A percentile compares a stretch with the other conserved stretches of the same genome.
Evolutionary conservation across 208 protist genomes (phyloP).

Genomic region (Trypanosoma caninum): DNA sequence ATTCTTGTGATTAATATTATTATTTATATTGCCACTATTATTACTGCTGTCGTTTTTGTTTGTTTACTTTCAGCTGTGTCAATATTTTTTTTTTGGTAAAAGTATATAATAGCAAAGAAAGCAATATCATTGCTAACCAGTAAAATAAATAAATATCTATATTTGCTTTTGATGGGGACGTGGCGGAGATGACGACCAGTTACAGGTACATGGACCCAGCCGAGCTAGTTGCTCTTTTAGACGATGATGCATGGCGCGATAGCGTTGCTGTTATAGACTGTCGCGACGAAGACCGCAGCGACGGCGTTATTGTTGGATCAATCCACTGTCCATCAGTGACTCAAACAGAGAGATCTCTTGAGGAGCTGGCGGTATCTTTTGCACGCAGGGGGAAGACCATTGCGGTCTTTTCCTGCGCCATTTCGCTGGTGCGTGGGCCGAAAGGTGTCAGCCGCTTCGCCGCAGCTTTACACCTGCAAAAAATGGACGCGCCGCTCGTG

Average conservation of each 20-base stretch:
- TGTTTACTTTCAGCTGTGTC: too few species aligned
- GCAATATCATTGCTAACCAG: too few species aligned
- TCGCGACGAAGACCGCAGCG: constrained; percentile 57
- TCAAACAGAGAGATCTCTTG: constrained; percentile 30
- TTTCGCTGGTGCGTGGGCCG: constrained; percentile 73
- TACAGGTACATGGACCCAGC: constrained; percentile 56
- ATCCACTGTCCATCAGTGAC: constrained; percentile 41
- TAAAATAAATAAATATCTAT: neutral
- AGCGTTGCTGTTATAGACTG: constrained; percentile 65
- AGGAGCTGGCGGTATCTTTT: constrained; percentile 34
- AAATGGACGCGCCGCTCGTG: constrained; percentile 37
- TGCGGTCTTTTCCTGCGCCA: constrained; percentile 73
- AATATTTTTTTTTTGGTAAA: too few species aligned
- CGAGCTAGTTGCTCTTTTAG: constrained; percentile 60
- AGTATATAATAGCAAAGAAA: too few species aligned
- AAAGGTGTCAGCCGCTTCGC: constrained; percentile 53
- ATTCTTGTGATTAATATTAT: constrained; percentile 9
- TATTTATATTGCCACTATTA: neutral
- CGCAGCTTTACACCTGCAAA: constrained; percentile 29
- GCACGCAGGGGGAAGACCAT: constrained; percentile 25
- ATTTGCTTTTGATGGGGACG: neutral
- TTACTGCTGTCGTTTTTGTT: constrained; percentile 15
- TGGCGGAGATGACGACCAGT: constrained; percentile 22
- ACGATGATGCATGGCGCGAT: constrained; percentile 21
- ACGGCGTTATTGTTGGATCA: constrained; percentile 58